Evolutionary conservation across 2,329 filamentous ascomycete species (phyloP).

Genomic region (Zarea fungicola): DNA sequence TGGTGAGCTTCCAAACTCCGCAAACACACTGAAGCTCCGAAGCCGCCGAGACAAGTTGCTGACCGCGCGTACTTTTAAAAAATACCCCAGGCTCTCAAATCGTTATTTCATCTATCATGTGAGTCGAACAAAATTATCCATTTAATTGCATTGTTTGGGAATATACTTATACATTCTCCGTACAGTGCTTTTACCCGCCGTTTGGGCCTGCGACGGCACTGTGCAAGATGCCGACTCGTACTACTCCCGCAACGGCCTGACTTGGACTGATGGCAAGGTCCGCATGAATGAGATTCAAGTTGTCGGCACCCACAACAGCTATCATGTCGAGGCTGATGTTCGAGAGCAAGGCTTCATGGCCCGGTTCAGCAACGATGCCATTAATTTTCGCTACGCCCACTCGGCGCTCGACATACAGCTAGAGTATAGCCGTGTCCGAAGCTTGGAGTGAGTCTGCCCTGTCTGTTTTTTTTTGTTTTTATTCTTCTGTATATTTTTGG

Average conservation of each 20-base stretch:
- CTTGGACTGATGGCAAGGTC: constrained; percentile 27
- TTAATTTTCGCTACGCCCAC: constrained; percentile 45
- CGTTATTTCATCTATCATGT: too few relatives aligned
- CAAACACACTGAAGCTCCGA: too few relatives aligned
- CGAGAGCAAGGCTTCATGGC: constrained; percentile 37
- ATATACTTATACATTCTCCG: background rate
- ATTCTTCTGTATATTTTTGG: too few relatives aligned
- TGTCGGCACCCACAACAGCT: constrained; percentile 47
- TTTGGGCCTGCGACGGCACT: background rate
- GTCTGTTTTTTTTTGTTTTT: too few relatives aligned
- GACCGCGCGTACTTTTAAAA: too few relatives aligned
- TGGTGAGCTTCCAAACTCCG: background rate
- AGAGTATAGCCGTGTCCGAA: constrained; percentile 39
- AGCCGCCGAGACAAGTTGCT: background rate
- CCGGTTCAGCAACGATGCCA: constrained; percentile 28
- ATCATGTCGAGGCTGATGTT: constrained; percentile 40
- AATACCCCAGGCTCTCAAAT: background rate
- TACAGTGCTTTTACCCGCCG: background rate
- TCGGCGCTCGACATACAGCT: constrained; percentile 39
- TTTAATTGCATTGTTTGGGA: background rate
- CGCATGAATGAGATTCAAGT: constrained; percentile 49
- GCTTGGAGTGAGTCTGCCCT: constrained; percentile 31
- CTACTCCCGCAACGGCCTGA: constrained; percentile 26
- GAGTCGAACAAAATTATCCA: too few relatives aligned
- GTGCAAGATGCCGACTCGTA: background rate